These are phyloP conservation scores for Candida sojae DNA, from an alignment of 1,139 yeast genomes.

Conservation along the genomic window DNA sequence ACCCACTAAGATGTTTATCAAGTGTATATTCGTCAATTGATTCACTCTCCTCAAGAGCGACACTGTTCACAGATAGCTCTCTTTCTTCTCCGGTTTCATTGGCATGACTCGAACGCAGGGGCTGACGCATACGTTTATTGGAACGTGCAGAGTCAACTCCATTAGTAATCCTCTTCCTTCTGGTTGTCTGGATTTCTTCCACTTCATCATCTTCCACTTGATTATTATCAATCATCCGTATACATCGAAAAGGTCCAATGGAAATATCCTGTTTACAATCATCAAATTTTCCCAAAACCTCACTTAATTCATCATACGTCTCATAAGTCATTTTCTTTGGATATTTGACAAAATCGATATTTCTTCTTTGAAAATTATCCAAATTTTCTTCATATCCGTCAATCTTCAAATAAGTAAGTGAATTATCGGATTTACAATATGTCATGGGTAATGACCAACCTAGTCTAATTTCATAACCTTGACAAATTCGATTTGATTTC, in stretches of 20 bases:
- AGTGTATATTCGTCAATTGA: neutral
- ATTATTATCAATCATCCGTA: conserved; percentile 5
- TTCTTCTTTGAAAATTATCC: conserved; percentile 37
- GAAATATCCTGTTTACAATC: conserved; percentile 9
- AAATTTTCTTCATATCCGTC: conserved; percentile 16
- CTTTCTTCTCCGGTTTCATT: neutral
- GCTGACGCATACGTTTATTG: too few species aligned
- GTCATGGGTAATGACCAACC: conserved; percentile 44
- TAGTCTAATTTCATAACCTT: conserved; percentile 41
- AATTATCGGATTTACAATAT: conserved; percentile 18
- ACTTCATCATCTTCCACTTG: neutral
- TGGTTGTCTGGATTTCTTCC: too few species aligned
- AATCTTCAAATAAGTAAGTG: conserved; percentile 21
- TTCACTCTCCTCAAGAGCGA: neutral
- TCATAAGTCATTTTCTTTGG: conserved; percentile 33
- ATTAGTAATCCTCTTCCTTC: too few species aligned
- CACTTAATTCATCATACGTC: conserved; percentile 32
- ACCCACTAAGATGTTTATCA: conserved; percentile 34
- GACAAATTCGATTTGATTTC: conserved; percentile 42
- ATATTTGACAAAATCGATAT: conserved; percentile 35
- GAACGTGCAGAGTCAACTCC: too few species aligned
- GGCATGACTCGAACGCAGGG: too few species aligned
- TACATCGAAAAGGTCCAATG: conserved; percentile 36
- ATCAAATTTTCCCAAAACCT: conserved; percentile 30
- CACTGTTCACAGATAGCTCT: neutral